Conservation (phyloP, 257 asterid species). For the Dorcoceras hygrometricum region DNA sequence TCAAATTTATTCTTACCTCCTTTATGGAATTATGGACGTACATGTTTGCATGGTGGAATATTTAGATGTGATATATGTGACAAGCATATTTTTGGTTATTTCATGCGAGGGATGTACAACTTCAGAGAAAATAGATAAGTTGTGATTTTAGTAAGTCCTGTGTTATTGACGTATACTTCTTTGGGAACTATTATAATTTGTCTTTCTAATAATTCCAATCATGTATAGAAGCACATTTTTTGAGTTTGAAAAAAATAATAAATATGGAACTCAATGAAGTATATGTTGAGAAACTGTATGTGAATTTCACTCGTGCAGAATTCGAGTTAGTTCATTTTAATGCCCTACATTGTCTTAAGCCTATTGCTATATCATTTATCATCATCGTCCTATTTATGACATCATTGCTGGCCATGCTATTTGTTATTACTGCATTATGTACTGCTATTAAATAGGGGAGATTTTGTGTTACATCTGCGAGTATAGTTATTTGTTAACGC, state of each 20-base stretch:
- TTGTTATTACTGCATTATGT: not conserved
- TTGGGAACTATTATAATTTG: not conserved
- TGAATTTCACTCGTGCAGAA: not conserved
- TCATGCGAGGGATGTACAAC: not conserved
- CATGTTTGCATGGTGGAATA: not conserved
- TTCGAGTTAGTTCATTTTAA: not conserved
- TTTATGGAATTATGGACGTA: not conserved
- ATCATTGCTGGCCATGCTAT: not conserved
- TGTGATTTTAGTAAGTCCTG: too few species aligned
- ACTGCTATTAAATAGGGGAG: not conserved
- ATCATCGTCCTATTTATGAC: not conserved
- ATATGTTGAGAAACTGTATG: not conserved
- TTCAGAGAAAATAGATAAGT: not conserved
- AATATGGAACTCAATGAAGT: not conserved
- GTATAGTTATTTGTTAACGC: too few species aligned
- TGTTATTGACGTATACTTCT: not conserved
- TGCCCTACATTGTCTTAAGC: too few species aligned
- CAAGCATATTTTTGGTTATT: not conserved
- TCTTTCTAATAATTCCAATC: not conserved
- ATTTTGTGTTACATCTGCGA: too few species aligned
- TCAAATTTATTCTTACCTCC: not conserved
- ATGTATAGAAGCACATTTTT: not conserved
- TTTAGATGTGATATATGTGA: not conserved
- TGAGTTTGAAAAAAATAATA: not conserved
- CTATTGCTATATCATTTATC: too few species aligned